Evolutionary conservation across 176 grass and related monocot species (phyloP), one percentile per base, ranked within the genome.

Genomic region (Phragmites australis): DNA sequence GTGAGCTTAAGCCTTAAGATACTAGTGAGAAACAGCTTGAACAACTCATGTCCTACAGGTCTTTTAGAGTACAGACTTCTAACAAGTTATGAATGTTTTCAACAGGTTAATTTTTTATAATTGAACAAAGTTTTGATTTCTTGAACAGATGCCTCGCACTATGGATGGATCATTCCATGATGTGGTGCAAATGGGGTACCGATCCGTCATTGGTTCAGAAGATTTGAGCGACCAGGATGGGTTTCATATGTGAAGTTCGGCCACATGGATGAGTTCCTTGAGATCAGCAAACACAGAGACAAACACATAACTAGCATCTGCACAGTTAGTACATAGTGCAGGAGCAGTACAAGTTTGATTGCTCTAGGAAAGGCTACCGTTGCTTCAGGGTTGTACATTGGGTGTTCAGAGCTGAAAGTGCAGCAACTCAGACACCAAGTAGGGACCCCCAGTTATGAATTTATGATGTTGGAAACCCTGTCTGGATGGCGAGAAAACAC

Each of bases 241-340:
- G 15, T 88, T 88, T 80, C 76, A 53, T 26, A 52, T 80, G 62
- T 84, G 69, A 88, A 74, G 5, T 34, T 58, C 4, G 32, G 17
- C 59, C 44, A 42, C 32, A 74, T 60, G 30, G 29, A 74, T 41
- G 49, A 45, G 15, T 55, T 55, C 64, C 47, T 63, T 72, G 11
- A 65, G 22, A 69, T 61, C 40, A 52, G 10, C 61, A 31, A 21
- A 17, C 34, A 41, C 9, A 79, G 17, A 62, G 16, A 41, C 55
- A 70, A 11, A 12, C 44, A 23, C 63, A 53, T 54, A 31, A 50
- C 21, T 32, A 64, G 75, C 46, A 75, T 75, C 34, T 56, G 22
- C 34, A 46, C 8, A 46, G 23, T 23, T 15, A 27, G 46, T 63
- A 12, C 76, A 52, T 12, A 53, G 21, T 66, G 37, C 47, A 77